Percentiles rank a stretch among this genome's conserved stretches.
These are phyloP conservation scores for Myrica gale DNA, from an alignment of 306 rosid species.

Conservation along the genomic window DNA sequence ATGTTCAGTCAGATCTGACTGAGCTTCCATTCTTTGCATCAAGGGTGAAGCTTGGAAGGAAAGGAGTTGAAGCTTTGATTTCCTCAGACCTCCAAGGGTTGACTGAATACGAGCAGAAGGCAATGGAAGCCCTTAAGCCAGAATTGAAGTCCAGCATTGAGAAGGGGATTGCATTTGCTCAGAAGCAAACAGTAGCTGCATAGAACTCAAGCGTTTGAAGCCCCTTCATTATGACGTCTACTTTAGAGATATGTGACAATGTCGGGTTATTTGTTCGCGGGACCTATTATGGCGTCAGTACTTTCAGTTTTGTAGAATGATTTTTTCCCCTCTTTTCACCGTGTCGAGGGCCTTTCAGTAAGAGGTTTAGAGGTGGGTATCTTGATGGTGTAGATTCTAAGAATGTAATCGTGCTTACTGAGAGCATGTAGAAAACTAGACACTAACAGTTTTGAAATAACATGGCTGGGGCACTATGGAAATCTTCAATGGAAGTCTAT, in stretches of 20 bases:
- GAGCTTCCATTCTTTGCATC: constrained; percentile 96
- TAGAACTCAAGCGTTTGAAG: constrained; percentile 28
- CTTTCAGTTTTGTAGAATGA: constrained; percentile 49
- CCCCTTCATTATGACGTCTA: constrained; percentile 19
- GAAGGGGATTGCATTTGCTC: constrained; percentile 82
- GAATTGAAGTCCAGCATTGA: constrained; percentile 96
- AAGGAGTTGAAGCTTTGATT: constrained; percentile 86
- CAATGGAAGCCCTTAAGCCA: constrained; percentile 84
- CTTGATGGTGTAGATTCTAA: constrained; percentile 38
- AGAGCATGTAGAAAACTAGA: constrained; percentile 12
- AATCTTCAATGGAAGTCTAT: neutral
- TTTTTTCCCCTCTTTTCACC: constrained; percentile 26
- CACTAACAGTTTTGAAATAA: constrained; percentile 58
- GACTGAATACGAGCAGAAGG: constrained; percentile 87
- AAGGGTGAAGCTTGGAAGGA: constrained; percentile 82
- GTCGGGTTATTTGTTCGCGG: constrained; percentile 24
- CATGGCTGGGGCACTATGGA: constrained; percentile 18
- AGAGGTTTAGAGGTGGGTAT: constrained; percentile 24
- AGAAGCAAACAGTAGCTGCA: constrained; percentile 62
- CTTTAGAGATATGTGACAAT: constrained; percentile 25
- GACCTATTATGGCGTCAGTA: constrained; percentile 34
- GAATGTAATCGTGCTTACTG: constrained; percentile 26
- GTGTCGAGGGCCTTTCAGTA: constrained; percentile 35
- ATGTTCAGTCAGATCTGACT: constrained; percentile 76
- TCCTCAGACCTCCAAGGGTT: constrained; percentile 82